A percentile compares a stretch with the other conserved stretches of the same genome.
Conservation (phyloP, 306 rosid genomes). For the Corylus heterophylla region DNA sequence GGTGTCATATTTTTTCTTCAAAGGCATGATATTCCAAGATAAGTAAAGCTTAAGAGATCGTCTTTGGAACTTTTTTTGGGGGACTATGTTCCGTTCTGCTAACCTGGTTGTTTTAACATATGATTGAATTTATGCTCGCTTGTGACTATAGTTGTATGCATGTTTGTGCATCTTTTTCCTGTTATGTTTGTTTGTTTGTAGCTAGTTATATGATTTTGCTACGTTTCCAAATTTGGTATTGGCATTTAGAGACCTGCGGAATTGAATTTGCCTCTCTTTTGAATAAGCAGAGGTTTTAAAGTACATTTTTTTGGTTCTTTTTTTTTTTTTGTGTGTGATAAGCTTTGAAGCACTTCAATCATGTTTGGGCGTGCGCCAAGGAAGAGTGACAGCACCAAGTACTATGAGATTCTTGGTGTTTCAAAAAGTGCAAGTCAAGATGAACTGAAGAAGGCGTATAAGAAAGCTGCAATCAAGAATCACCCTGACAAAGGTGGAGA, state of each 20-base stretch:
- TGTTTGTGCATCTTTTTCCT: neutral
- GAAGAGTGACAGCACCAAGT: conserved; percentile 67
- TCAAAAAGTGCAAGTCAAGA: conserved; percentile 60
- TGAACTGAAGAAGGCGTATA: conserved; percentile 79
- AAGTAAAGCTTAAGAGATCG: neutral
- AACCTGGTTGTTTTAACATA: neutral
- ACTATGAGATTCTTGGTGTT: conserved; percentile 70
- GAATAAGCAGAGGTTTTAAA: neutral
- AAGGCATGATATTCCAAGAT: neutral
- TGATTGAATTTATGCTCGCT: neutral
- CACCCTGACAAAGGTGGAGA: conserved; percentile 91
- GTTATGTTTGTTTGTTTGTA: neutral
- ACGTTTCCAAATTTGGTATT: neutral
- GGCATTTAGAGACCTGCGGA: neutral
- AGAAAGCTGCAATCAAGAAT: conserved; percentile 70
- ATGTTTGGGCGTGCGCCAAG: conserved; percentile 76
- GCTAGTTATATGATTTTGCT: neutral
- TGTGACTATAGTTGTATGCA: neutral
- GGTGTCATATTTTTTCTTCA: neutral
- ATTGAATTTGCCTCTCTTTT: neutral
- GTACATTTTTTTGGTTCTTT: neutral
- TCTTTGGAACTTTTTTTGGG: neutral
- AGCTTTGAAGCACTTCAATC: conserved; percentile 34
- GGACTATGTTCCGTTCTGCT: too few species aligned
- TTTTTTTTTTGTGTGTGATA: conserved; percentile 1